phyloP scores from a whole-genome alignment of 306 rosid species.

The Cyamopsis tetragonoloba region DNA sequence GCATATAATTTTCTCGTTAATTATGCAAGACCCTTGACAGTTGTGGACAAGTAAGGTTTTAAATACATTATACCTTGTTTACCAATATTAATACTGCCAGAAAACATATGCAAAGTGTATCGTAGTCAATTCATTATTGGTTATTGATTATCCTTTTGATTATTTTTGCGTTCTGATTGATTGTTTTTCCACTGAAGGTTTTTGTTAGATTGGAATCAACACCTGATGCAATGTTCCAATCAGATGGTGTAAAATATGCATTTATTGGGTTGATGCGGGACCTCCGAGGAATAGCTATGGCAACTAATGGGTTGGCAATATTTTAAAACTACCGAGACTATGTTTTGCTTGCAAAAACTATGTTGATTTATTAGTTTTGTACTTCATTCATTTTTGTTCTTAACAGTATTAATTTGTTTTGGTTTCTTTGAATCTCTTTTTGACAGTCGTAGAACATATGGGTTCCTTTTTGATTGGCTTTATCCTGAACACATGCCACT shows the following conservation, averaged over 20 bases:
- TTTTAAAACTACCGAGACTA: not conserved
- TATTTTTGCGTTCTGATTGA: conserved; percentile 16
- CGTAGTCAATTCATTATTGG: not conserved
- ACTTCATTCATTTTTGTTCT: not conserved
- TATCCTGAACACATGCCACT: conserved; percentile 79
- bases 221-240: conserved; percentile 34
- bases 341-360: not conserved
- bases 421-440: conserved; percentile 15
- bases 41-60: not conserved
- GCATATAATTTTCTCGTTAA: not conserved
- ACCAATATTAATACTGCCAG: not conserved
- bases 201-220: conserved; percentile 34
- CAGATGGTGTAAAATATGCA: conserved; percentile 39
- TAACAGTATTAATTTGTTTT: not conserved
- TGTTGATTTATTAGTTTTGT: not conserved
- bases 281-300: conserved; percentile 48
- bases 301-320: conserved; percentile 39
- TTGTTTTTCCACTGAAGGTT: conserved; percentile 25
- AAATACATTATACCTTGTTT: not conserved
- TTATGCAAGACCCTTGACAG: not conserved
- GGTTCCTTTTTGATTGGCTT: conserved; percentile 91
- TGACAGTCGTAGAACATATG: conserved; percentile 76
- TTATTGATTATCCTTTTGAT: not conserved
- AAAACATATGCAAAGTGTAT: not conserved
- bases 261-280: conserved; percentile 46